Base-by-base conservation (phyloP, 352 stramenopile genomes). In the Phytophthora tentaculata region DNA sequence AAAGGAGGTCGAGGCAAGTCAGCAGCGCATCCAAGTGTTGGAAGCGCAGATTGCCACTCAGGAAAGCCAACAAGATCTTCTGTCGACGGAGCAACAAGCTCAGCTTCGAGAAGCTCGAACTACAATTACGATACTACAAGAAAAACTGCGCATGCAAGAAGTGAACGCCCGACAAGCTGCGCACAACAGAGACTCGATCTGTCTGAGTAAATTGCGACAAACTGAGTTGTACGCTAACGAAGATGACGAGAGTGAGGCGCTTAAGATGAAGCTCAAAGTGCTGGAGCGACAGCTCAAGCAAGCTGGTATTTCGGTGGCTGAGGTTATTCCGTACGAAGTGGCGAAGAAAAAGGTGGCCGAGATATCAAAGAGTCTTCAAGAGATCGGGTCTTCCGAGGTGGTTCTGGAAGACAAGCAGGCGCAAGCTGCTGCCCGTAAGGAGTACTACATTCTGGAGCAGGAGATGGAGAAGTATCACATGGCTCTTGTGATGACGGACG, bases 381-480 rank as follows among this genome's bases (percentile, higher is more conserved):
- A 94, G 66, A 95, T 97, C 35, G 86, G 85, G n/a, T 81, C 79
- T 19, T 84, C 77, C 26, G 88, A 96, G 56, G 68, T 89, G 48
- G 79, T 90, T 10, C 45, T 80, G 19, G 55, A 79, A 12, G 74
- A 88, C 51, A 87, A 87, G 49, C 50, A 60, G 3, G 75, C 69
- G 17, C 74, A 87, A 52, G 64, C 59, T 35, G 78, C 79, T 20
- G 73, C 90, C 1, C 79, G 88, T 0, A 88, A 93, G 20, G 89
- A 97, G 64, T 96, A 96, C 57, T 97, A 91, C 55, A 75, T 85
- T 51, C 78, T 97, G 1, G 90, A 97, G 70, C 88, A 96, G 62
- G 83, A 97, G 29, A 97, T 97, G 88, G 89, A 97, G 64, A 89
- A 91, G 52, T 97, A 94, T 61, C 91, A 94, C 74, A 95, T 83